Evolutionary conservation across 768 basidiomycete species (phyloP), one percentile per base, ranked within the genome.

Genomic region (Arthromyces matolae): DNA sequence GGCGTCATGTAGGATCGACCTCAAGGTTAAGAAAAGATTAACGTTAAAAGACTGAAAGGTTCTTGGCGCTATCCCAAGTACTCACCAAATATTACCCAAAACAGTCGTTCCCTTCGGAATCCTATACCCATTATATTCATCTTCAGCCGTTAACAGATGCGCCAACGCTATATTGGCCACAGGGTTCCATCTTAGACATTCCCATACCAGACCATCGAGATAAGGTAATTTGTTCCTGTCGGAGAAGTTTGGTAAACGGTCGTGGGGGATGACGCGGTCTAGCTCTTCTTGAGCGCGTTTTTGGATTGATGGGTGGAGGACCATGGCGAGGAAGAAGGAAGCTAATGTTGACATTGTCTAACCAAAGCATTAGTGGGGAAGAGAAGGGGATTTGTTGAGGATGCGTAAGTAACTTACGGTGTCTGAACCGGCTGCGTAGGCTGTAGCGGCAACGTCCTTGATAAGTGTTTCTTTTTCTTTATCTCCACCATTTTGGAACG

Each of bases 281-380:
- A 73, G 61, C 55, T 73, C 72, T 25, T 57, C 61, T 29, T 71
- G 71, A 3, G 69, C 72, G 53, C 60, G 65, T 41, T 59, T 60
- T 51, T 65, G 71, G n/a, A 36, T 61, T 6, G 68, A 69, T 0
- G 71, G 72, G 50, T 64, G 66, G 24, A 70, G 51, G 7, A 63
- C 60, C 65, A 72, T 59, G 6, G 70, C 71, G 39, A 73, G 49
- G 48, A 69, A 67, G 20, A 74, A 59, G 1, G 62, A 60, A 42
- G 64, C 60, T 36, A 65, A 60, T 4, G 65, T 50, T 35, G 71
- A 68, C 29, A 70, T 63, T 2, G 67, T 71, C 69, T 71, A 48
- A 10, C 3, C 4, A 33, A 27, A 49, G 34, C n/a, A n/a, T n/a
- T n/a, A 31, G 32, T 27, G 10, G 31, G 19, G 16, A 10, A 31